Evolutionary conservation across 805 yeast genomes (phyloP).

Genomic region (Candida fluviatilis): DNA sequence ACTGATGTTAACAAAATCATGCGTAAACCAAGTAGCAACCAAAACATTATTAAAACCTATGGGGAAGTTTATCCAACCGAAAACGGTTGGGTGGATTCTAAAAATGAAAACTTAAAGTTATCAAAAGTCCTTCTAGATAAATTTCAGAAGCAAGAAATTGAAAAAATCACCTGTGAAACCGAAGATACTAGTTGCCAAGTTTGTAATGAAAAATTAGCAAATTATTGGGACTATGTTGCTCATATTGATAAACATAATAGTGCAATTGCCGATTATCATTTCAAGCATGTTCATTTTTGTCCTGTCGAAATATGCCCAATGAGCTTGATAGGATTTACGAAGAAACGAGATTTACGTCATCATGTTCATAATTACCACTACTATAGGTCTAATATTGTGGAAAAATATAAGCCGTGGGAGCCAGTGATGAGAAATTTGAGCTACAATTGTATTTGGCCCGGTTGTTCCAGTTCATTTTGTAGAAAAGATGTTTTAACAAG

Average conservation of each 20-base stretch:
- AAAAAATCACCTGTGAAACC: constrained; percentile 3
- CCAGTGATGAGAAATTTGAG: constrained; percentile 10
- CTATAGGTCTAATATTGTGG: constrained; percentile 9
- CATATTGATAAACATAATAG: constrained; percentile 7
- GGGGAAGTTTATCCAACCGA: constrained; percentile 1
- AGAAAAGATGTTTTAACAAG: constrained; percentile 52
- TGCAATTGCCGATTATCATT: constrained; percentile 4
- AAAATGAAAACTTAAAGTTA: constrained; percentile 2
- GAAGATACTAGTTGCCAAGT: constrained; percentile 2
- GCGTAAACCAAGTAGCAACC: constrained; percentile 1
- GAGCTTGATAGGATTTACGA: constrained; percentile 24
- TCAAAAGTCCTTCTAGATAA: constrained; percentile 1
- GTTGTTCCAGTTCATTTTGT: constrained; percentile 47
- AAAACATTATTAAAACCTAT: constrained; percentile 1
- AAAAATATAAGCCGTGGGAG: constrained; percentile 5
- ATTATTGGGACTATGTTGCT: constrained; percentile 9
- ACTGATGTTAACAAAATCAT: background rate
- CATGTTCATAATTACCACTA: constrained; percentile 26
- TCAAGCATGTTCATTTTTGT: constrained; percentile 13
- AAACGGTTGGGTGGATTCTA: constrained; percentile 2
- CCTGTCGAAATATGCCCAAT: constrained; percentile 30
- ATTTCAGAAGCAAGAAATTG: constrained; percentile 3
- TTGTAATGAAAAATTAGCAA: constrained; percentile 8
- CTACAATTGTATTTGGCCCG: constrained; percentile 15
- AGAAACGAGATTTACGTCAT: constrained; percentile 25